Evolutionary conservation across 768 basidiomycete species (phyloP), one percentile per base, ranked within the genome.

Genomic region (Lactifluus echinatus): DNA sequence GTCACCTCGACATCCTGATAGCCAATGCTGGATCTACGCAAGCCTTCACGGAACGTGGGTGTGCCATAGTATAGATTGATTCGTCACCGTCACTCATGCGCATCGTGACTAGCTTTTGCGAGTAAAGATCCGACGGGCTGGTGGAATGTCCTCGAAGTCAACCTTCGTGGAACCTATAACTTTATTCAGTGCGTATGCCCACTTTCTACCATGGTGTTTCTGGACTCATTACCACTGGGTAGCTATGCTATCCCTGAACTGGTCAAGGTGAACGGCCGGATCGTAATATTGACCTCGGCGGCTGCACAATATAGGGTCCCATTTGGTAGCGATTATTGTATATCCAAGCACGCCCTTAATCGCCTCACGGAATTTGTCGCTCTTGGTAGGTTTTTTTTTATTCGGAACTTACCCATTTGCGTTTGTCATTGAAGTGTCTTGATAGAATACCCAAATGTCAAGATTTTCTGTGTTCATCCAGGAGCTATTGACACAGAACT

Each of bases 141-240:
- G 53, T 47, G 53, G 53, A 24, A 55, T 8, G 28, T 47, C 8
- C n/a, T 47, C 15, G 53, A 55, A 7, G 34, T 47, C 26, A 55
- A 55, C n/a, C 12, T 55, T 14, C 48, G 37, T 28, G 55, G 47
- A 3, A 1, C 42, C 2, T 50, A 33, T 40, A 50, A 43, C 39
- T 56, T 24, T 15, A 44, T 50, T 15, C 28, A 43, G 55, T 56
- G 19, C 12, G 47, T 21, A 1, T 31, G 5, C 19, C 24, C 26
- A 4, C 11, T 14, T 26, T 29, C 2, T 34, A 0, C 12, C 14
- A 3, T 14, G 23, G 29, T 24, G 3, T 24, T 17, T 2, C 15
- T 21, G 24, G 1, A 23, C 43, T 21, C 21, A 10, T 7, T 10
- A n/a, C 24, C 6, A 8, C 17, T 0, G n/a, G n/a, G n/a, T 33